Evolutionary conservation across 1,284 basidiomycete genomes (phyloP).

Genomic region (Cutaneotrichosporon cyanovorans): DNA sequence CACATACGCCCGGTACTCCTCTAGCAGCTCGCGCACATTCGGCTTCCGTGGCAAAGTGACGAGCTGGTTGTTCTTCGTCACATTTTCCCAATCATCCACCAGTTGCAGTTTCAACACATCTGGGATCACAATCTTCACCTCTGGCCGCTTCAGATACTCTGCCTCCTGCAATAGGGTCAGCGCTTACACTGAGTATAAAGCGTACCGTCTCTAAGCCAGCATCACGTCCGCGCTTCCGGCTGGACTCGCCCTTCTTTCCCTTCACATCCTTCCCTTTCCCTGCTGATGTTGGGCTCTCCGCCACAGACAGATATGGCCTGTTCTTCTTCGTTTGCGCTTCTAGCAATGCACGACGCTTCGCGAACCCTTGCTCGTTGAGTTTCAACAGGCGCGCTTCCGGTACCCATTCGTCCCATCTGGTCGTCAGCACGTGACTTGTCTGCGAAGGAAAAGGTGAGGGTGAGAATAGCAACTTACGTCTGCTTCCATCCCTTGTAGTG

Average conservation of each 20-base stretch:
- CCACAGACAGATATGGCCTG: conserved; percentile 18
- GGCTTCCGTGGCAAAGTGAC: conserved; percentile 78
- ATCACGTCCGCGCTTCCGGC: conserved; percentile 48
- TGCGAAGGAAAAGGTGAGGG: neutral
- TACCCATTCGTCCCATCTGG: conserved; percentile 98
- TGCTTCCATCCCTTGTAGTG: conserved; percentile 99
- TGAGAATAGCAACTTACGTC: conserved; percentile 66
- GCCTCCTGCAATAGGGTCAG: conserved; percentile 41
- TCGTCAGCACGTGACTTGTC: neutral
- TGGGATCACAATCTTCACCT: conserved; percentile 84
- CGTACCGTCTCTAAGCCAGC: conserved; percentile 35
- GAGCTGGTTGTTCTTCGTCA: conserved; percentile 92
- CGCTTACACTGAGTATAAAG: neutral
- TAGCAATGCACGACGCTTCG: conserved; percentile 57
- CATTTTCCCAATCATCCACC: conserved; percentile 96
- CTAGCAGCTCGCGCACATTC: conserved; percentile 67
- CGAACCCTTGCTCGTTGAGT: conserved; percentile 73
- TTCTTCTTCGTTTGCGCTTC: conserved; percentile 45
- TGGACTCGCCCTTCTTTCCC: conserved; percentile 46
- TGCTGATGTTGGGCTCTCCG: conserved; percentile 18
- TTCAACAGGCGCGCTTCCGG: conserved; percentile 76
- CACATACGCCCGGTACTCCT: conserved; percentile 67
- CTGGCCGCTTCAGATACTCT: conserved; percentile 62
- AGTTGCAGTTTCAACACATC: conserved; percentile 80
- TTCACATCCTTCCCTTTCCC: conserved; percentile 31